Evolutionary conservation across 331 rosid genomes (phyloP).

Genomic region (Cydonia oblonga): DNA sequence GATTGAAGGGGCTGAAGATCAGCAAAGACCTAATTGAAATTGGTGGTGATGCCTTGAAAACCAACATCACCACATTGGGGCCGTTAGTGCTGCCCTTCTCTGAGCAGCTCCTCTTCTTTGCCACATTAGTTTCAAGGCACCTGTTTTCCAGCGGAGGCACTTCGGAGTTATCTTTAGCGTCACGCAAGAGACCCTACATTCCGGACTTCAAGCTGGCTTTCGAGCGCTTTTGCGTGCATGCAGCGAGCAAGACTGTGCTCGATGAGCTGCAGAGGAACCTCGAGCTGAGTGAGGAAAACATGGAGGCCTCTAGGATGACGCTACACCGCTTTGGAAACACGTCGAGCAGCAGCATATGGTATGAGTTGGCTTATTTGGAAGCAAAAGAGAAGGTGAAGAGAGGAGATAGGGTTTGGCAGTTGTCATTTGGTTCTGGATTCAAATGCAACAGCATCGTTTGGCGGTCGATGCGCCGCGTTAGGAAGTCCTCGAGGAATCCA

Average conservation of each 20-base stretch:
- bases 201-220: slow-evolving; percentile 91
- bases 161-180: slow-evolving; percentile 1
- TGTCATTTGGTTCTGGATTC: slow-evolving; percentile 93
- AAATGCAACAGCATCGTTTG: slow-evolving; percentile 90
- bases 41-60: slow-evolving; percentile 91
- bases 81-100: slow-evolving; percentile 87
- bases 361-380: slow-evolving; percentile 83
- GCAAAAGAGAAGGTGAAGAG: slow-evolving; percentile 65
- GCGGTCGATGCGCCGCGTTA: slow-evolving; percentile 51
- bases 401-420: slow-evolving; percentile 89
- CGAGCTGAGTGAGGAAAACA: slow-evolving; percentile 64
- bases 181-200: slow-evolving; percentile 64
- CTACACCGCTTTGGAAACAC: slow-evolving; percentile 89
- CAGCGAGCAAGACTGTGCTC: slow-evolving; percentile 66
- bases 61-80: slow-evolving; percentile 89
- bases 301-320: slow-evolving; percentile 87
- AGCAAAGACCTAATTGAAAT: slow-evolving; percentile 83
- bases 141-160: slow-evolving; percentile 32
- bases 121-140: slow-evolving; percentile 58
- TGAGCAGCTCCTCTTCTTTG: slow-evolving; percentile 80
- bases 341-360: slow-evolving; percentile 94
- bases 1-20: slow-evolving; percentile 65
- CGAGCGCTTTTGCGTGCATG: slow-evolving; percentile 88
- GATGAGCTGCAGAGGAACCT: slow-evolving; percentile 84
- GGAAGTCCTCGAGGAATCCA: slow-evolving; percentile 53